phyloP scores from a whole-genome alignment of 768 basidiomycete species.

The Psilocybe cyanescens region DNA sequence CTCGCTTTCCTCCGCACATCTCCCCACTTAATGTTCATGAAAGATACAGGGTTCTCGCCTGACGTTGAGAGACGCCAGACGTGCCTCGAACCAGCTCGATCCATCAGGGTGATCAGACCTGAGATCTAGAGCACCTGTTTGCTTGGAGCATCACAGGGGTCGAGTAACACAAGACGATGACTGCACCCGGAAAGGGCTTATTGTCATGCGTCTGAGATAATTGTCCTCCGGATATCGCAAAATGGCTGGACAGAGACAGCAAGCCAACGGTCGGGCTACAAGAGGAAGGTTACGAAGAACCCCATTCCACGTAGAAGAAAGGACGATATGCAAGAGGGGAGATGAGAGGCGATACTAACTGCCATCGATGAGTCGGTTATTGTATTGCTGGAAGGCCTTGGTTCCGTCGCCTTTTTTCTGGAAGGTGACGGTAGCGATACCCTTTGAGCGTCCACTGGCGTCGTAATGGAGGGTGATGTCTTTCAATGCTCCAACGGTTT shows the following conservation, averaged over 20 bases:
- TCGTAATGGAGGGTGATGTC: slow-evolving; percentile 89
- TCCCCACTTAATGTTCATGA: slow-evolving; percentile 4
- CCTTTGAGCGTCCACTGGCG: slow-evolving; percentile 85
- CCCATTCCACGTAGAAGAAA: slow-evolving; percentile 23
- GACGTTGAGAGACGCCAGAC: slow-evolving; percentile 13
- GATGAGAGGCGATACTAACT: slow-evolving; percentile 89
- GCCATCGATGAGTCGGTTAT: slow-evolving; percentile 99
- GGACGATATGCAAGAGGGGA: slow-evolving; percentile 39
- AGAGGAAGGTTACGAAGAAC: slow-evolving; percentile 37
- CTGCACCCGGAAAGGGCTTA: background rate
- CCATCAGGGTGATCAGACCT: slow-evolving; percentile 48
- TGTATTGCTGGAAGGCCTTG: slow-evolving; percentile 93
- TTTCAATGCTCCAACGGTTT: slow-evolving; percentile 86
- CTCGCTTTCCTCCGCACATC: slow-evolving; percentile 19
- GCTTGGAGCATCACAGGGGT: slow-evolving; percentile 12
- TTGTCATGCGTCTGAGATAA: slow-evolving; percentile 18
- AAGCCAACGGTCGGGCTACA: slow-evolving; percentile 44
- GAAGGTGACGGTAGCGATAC: slow-evolving; percentile 88
- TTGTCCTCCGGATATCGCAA: slow-evolving; percentile 8
- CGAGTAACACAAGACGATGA: slow-evolving; percentile 23
- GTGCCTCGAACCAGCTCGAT: slow-evolving; percentile 24
- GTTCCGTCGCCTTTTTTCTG: slow-evolving; percentile 84
- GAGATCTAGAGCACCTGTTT: slow-evolving; percentile 25
- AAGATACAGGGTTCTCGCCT: slow-evolving; percentile 19
- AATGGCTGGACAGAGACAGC: slow-evolving; percentile 43